Conservation (phyloP, 345 rosid species). For the Trapa bicornis region DNA sequence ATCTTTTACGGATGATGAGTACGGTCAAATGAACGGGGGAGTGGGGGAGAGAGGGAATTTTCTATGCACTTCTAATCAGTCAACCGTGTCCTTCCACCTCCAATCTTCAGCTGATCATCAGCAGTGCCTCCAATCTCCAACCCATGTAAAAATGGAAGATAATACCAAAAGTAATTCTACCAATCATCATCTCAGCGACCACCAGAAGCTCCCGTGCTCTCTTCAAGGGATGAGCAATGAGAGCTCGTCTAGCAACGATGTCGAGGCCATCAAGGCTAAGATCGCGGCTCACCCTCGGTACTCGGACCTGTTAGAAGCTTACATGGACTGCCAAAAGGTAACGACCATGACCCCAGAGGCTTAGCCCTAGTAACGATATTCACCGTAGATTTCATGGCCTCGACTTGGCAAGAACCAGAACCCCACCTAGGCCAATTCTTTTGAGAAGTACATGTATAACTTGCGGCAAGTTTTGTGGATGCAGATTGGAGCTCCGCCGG, state of each 20-base stretch:
- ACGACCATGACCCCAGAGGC: no score
- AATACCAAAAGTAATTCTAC: constrained; percentile 5
- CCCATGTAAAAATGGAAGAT: constrained; percentile 63
- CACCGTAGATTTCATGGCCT: no score
- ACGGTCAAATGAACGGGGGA: constrained; percentile 46
- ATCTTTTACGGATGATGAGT: constrained; percentile 48
- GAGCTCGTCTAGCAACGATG: constrained; percentile 23
- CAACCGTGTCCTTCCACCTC: not conserved
- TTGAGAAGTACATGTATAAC: no score
- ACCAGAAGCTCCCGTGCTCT: constrained; percentile 46
- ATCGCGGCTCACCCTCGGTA: constrained; percentile 89
- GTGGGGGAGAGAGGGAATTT: constrained; percentile 13
- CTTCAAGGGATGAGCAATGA: constrained; percentile 35
- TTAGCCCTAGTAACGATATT: no score
- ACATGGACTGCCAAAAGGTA: constrained; percentile 96
- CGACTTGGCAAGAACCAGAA: no score
- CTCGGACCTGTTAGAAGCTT: constrained; percentile 75
- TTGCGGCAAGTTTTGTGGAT: not conserved
- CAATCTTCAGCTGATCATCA: constrained; percentile 8
- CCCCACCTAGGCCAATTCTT: no score
- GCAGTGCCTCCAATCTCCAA: constrained; percentile 45
- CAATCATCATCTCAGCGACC: constrained; percentile 31
- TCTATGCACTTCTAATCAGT: not conserved
- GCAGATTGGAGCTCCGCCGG: constrained; percentile 88
- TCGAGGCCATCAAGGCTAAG: constrained; percentile 81